Evolutionary conservation across 257 asterid species (phyloP).

Genomic region (Misopates orontium): DNA sequence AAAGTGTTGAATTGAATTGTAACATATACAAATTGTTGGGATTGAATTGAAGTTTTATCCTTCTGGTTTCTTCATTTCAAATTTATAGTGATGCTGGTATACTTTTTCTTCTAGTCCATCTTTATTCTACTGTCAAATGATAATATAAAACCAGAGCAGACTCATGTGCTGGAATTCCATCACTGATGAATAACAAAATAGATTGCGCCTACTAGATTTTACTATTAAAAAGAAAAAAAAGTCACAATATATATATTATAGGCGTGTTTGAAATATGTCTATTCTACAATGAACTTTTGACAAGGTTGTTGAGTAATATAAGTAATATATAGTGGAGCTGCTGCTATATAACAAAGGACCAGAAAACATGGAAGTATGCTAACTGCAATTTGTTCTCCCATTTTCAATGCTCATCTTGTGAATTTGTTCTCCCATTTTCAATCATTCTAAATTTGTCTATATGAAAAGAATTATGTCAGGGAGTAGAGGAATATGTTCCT

Average conservation of each 20-base stretch:
- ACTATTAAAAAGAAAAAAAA: too few species aligned
- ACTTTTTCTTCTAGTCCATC: too few species aligned
- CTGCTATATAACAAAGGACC: not conserved
- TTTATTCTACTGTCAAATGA: too few species aligned
- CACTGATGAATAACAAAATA: too few species aligned
- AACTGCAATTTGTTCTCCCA: not conserved
- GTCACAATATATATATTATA: too few species aligned
- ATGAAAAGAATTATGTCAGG: not conserved
- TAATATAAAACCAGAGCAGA: too few species aligned
- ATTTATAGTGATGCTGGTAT: not conserved
- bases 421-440: not conserved
- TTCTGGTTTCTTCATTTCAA: not conserved
- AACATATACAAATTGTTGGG: not conserved
- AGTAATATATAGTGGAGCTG: not conserved
- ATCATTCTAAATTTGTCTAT: not conserved
- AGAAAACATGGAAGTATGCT: conserved; percentile 7
- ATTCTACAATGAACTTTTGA: too few species aligned
- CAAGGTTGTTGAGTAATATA: too few species aligned
- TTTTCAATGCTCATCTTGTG: not conserved
- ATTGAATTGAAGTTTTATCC: conserved; percentile 3
- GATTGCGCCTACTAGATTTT: too few species aligned
- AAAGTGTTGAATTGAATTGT: not conserved
- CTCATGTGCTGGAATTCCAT: too few species aligned
- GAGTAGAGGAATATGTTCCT: conserved; percentile 14
- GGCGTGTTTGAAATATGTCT: too few species aligned